Evolutionary conservation across 2,329 filamentous ascomycete species (phyloP).

Genomic region (Lanzia echinophila): DNA sequence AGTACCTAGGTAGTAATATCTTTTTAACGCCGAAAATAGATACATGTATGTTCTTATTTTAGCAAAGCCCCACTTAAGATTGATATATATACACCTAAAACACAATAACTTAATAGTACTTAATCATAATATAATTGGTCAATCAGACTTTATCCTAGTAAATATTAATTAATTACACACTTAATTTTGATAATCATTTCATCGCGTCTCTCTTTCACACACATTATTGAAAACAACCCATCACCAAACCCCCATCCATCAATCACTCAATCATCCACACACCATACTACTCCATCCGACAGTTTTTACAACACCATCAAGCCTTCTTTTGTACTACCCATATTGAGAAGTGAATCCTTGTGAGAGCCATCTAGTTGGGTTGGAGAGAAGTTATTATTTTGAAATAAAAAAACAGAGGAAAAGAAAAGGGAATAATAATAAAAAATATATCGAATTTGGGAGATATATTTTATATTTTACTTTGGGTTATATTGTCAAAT

Average conservation of each 20-base stretch:
- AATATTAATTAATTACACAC: no score
- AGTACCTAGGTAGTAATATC: no score
- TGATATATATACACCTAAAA: neutral
- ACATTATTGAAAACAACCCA: neutral
- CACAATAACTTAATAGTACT: neutral
- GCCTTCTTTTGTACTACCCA: neutral
- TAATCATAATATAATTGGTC: no score
- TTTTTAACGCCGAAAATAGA: neutral
- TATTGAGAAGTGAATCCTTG: conserved; percentile 4
- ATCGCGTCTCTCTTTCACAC: neutral
- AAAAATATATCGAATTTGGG: neutral
- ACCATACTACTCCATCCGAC: neutral
- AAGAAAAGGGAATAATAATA: neutral
- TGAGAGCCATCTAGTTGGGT: conserved; percentile 10
- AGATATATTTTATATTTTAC: no score
- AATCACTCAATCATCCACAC: neutral
- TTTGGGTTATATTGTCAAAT: neutral
- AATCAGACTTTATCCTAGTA: no score
- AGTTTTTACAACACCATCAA: conserved; percentile 4
- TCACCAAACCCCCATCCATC: neutral
- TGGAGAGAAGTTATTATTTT: neutral
- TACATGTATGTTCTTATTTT: neutral
- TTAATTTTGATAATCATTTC: neutral
- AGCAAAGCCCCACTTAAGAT: neutral
- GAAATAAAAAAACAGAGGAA: no score